A percentile compares a stretch with the other conserved stretches of the same genome.
Conservation (phyloP, 2,329 filamentous ascomycete genomes). For the Fusarium graminum region DNA sequence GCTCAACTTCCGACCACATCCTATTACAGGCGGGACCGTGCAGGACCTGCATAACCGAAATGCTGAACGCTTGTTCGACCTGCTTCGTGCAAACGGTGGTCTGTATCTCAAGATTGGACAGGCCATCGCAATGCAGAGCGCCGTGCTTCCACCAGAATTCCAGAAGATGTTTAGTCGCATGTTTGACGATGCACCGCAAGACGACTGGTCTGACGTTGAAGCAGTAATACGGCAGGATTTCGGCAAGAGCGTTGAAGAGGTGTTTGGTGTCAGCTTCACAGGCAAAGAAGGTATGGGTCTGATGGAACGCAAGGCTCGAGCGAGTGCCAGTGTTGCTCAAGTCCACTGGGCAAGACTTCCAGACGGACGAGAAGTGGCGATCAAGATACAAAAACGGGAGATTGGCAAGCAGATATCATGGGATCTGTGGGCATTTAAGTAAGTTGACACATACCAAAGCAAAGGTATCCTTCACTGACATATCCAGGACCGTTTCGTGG, state of each 20-base stretch:
- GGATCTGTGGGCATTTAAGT: conserved; percentile 97
- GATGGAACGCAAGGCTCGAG: conserved; percentile 72
- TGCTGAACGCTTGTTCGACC: conserved; percentile 83
- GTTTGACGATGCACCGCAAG: conserved; percentile 98
- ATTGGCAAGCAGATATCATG: conserved; percentile 91
- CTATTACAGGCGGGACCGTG: conserved; percentile 78
- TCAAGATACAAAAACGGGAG: conserved; percentile 97
- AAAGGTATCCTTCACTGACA: conserved; percentile 31
- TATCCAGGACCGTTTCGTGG: conserved; percentile 76
- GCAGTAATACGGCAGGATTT: conserved; percentile 90
- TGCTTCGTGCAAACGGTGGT: conserved; percentile 89
- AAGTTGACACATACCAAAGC: conserved; percentile 49
- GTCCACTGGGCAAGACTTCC: conserved; percentile 92
- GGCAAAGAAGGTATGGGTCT: conserved; percentile 76
- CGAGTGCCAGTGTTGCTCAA: conserved; percentile 93
- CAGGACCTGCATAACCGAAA: conserved; percentile 85
- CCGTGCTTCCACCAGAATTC: conserved; percentile 92
- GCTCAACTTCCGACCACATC: conserved; percentile 89
- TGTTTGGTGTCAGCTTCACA: conserved; percentile 89
- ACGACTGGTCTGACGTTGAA: conserved; percentile 87
- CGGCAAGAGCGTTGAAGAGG: conserved; percentile 85
- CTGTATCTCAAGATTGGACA: conserved; percentile 98
- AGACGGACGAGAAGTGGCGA: conserved; percentile 90
- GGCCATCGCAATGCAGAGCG: conserved; percentile 98
- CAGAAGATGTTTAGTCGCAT: conserved; percentile 96